Percentiles rank a stretch among this genome's conserved stretches.
Evolutionary conservation across 208 protist species (phyloP).

Genomic region (Wallacemonas rigidus): DNA sequence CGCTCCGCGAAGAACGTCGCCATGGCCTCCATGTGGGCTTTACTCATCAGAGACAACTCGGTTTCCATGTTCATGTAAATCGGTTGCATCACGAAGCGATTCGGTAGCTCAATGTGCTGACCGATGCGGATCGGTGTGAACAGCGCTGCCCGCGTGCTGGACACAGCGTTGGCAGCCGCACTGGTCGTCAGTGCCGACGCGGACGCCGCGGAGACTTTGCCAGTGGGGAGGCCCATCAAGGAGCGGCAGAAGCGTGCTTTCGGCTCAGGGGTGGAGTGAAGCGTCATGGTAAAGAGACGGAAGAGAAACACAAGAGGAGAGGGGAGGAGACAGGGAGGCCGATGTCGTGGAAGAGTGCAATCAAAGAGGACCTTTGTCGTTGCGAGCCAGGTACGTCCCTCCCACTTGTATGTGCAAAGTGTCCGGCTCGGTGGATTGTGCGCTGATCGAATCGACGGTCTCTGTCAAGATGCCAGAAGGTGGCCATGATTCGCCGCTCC

Average conservation of each 20-base stretch:
- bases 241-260: no score
- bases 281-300: background rate
- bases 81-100: slow-evolving; percentile 86
- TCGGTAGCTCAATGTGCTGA: slow-evolving; percentile 53
- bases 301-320: background rate
- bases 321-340: no score
- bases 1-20: slow-evolving; percentile 82
- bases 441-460: no score
- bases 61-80: slow-evolving; percentile 88
- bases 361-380: no score
- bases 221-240: background rate
- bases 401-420: no score
- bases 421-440: no score
- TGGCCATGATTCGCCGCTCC: no score
- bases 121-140: slow-evolving; percentile 71
- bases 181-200: background rate
- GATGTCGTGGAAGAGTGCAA: background rate
- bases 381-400: no score
- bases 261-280: no score
- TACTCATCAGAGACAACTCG: slow-evolving; percentile 55
- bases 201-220: background rate
- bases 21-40: slow-evolving; percentile 75
- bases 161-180: background rate
- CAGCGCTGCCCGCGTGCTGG: slow-evolving; percentile 20
- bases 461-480: no score